Base-by-base conservation (phyloP, 441 rosid genomes). In the Arabidopsis hybrid region DNA sequence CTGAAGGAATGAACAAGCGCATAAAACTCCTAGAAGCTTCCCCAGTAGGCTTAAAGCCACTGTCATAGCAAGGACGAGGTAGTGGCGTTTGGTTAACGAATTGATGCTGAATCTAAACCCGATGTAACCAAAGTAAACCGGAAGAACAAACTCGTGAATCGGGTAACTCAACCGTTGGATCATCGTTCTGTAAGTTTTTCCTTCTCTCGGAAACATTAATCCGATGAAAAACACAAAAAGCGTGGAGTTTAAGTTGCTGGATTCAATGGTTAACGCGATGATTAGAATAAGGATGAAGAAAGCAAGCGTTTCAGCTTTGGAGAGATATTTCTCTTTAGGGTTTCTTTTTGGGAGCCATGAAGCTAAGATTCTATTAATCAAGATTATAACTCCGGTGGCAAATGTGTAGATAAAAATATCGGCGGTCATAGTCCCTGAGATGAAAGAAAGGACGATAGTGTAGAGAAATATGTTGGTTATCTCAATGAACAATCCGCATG, bases 121-220 rank as follows among this genome's bases (percentile, higher is more conserved):
- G 5, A 86, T 80, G 64, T 83, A 89, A 61, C 97, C 93, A 8
- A 89, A 94, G 81, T 85, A 94, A 10, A 91, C 81, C 3, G 98
- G 98, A 17, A 91, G 92, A n/a, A 94, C 60, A 76, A 91, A 91
- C 79, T 87, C 91, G 69, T 90, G 81, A 46, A 90, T 86, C 8
- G 90, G 82, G 58, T 87, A 91, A 51, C 84, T 81, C 69, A 94
- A 84, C 58, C 86, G 87, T 14, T 68, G 78, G 38, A 87, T 35
- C 84, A 94, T 57, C 6, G 98, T 91, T 75, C 97, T 71, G 9
- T 84, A 76, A 6, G 95, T 83, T 75, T 94, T 91, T 12, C 98
- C 97, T 74, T 89, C 86, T 76, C 96, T 80, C 0, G 98, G 97
- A 78, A 90, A 91, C 84, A 84, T 35, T 57, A 91, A 14, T 2